Evolutionary conservation across 2,329 filamentous ascomycete species (phyloP).

Genomic region (Aspergillus ibericus): DNA sequence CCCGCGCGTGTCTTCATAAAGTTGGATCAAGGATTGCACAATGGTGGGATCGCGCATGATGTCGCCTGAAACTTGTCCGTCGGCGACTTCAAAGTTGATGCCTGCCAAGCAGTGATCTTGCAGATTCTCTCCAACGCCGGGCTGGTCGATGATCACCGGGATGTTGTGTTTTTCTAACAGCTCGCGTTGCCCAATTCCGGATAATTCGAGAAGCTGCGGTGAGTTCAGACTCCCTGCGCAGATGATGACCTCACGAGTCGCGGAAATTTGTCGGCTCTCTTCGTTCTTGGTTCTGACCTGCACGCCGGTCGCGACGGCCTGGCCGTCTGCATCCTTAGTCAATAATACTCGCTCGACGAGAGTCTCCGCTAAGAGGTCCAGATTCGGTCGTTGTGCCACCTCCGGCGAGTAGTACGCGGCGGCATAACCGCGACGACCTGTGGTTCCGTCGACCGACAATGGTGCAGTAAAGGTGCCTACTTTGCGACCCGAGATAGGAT

Average conservation of each 20-base stretch:
- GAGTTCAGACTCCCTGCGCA: constrained; percentile 59
- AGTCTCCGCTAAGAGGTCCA: constrained; percentile 50
- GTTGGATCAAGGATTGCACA: constrained; percentile 19
- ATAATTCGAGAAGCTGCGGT: constrained; percentile 61
- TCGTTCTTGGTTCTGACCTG: constrained; percentile 21
- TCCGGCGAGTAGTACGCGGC: constrained; percentile 44
- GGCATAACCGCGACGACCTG: constrained; percentile 40
- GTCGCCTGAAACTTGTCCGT: constrained; percentile 26
- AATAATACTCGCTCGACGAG: constrained; percentile 50
- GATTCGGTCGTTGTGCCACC: constrained; percentile 44
- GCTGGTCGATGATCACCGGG: constrained; percentile 45
- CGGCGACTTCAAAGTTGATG: constrained; percentile 26
- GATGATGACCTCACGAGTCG: constrained; percentile 57
- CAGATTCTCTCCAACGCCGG: constrained; percentile 52
- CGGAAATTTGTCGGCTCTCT: constrained; percentile 34
- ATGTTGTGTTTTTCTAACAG: constrained; percentile 46
- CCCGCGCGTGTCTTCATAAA: constrained; percentile 21
- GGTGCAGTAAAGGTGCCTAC: constrained; percentile 42
- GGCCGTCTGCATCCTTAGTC: constrained; percentile 27
- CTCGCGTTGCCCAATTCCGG: constrained; percentile 56
- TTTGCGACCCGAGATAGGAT: constrained; percentile 41
- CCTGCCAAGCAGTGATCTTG: constrained; percentile 49
- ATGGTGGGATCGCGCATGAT: constrained; percentile 24
- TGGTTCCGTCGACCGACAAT: constrained; percentile 33
- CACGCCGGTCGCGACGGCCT: constrained; percentile 20